Evolutionary conservation across 1,139 yeast species (phyloP).

Genomic region (Suhomyces terraborum): DNA sequence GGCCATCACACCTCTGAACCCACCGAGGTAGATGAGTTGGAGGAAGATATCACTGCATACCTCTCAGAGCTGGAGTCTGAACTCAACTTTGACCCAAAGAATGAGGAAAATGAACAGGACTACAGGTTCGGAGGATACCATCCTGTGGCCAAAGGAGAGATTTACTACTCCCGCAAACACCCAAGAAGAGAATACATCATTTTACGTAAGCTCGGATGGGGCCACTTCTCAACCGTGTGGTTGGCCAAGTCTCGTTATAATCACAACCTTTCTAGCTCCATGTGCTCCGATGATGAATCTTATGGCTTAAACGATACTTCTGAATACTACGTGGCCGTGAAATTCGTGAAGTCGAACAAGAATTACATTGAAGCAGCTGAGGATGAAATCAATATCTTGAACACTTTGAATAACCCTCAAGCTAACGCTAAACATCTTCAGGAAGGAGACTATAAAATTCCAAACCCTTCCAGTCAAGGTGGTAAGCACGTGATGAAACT

Average conservation of each 20-base stretch:
- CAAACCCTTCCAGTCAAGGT: conserved; percentile 45
- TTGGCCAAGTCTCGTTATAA: conserved; percentile 49
- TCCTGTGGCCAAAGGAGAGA: conserved; percentile 78
- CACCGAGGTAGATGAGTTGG: conserved; percentile 9
- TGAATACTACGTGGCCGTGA: conserved; percentile 72
- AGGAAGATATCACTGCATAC: conserved; percentile 16
- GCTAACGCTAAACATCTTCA: conserved; percentile 13
- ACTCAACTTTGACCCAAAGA: conserved; percentile 39
- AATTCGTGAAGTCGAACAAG: conserved; percentile 75
- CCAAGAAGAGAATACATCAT: conserved; percentile 48
- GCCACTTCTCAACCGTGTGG: conserved; percentile 91
- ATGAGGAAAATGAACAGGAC: conserved; percentile 70
- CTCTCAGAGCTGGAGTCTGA: conserved; percentile 31
- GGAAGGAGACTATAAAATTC: conserved; percentile 5
- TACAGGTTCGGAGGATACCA: conserved; percentile 86
- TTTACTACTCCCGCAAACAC: conserved; percentile 52
- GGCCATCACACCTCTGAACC: conserved; percentile 4
- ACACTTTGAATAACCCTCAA: conserved; percentile 40
- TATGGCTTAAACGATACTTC: conserved; percentile 40
- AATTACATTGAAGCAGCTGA: conserved; percentile 83
- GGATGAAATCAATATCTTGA: conserved; percentile 74
- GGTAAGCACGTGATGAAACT: conserved; percentile 64
- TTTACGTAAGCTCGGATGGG: conserved; percentile 87
- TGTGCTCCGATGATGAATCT: conserved; percentile 1
- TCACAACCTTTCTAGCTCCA: conserved; percentile 6